These are phyloP conservation scores for Trichomonas tenax DNA, from an alignment of 208 protist species.

Conservation along the genomic window DNA sequence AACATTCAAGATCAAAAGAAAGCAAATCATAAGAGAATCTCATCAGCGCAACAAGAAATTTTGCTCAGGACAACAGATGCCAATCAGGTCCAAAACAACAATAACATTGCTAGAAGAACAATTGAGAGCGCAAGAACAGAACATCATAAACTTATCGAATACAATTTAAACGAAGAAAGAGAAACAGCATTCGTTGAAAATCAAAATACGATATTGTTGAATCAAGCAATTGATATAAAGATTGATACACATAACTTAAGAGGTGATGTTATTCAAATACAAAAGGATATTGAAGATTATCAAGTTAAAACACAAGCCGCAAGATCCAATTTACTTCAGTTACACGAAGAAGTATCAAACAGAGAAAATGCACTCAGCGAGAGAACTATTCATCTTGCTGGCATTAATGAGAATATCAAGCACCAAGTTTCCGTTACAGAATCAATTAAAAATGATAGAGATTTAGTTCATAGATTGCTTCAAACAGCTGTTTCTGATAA, in stretches of 20 bases:
- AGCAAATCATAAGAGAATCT: slow-evolving; percentile 69
- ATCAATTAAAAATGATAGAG: not conserved
- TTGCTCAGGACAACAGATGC: slow-evolving; percentile 71
- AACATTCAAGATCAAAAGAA: slow-evolving; percentile 72
- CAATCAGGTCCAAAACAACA: slow-evolving; percentile 59
- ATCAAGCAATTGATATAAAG: slow-evolving; percentile 55
- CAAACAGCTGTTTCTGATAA: not conserved
- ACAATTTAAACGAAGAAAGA: not conserved
- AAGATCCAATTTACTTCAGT: not conserved
- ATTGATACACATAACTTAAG: not conserved
- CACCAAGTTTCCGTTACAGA: not conserved
- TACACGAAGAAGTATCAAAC: not conserved
- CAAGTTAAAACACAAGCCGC: not conserved
- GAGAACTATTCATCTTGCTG: not conserved
- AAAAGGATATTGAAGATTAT: not conserved
- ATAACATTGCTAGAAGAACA: not conserved
- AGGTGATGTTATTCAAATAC: not conserved
- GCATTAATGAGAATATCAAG: not conserved
- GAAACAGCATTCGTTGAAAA: slow-evolving; percentile 30
- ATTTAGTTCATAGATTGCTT: not conserved
- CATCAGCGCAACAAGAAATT: slow-evolving; percentile 69
- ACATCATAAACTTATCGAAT: not conserved
- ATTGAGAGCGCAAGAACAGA: not conserved
- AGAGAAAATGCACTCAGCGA: not conserved
- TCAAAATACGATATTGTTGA: slow-evolving; percentile 58